Conservation (phyloP, 148 eudicot species). For the Rhododendron vialii region DNA sequence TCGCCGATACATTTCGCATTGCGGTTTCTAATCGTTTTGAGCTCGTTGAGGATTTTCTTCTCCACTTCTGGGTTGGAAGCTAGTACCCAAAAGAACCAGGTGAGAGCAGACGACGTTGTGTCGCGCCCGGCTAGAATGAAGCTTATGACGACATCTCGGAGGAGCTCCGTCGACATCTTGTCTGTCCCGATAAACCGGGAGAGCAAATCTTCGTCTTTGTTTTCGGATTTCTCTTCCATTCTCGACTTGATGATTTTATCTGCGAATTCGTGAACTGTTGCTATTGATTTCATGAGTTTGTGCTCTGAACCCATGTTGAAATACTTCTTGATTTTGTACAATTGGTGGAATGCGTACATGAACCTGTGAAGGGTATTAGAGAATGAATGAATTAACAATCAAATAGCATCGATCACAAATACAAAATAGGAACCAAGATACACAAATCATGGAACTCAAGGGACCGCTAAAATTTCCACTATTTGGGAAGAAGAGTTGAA, state of each 20-base stretch:
- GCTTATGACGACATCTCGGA: constrained; percentile 61
- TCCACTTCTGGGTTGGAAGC: constrained; percentile 25
- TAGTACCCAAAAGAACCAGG: constrained; percentile 70
- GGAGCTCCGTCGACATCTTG: constrained; percentile 25
- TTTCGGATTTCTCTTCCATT: constrained; percentile 31
- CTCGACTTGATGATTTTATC: constrained; percentile 48
- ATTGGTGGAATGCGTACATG: background rate
- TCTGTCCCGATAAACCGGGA: constrained; percentile 46
- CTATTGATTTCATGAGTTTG: constrained; percentile 38
- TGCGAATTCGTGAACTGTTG: constrained; percentile 51
- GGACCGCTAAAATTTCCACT: background rate
- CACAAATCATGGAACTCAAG: background rate
- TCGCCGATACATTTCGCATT: constrained; percentile 18
- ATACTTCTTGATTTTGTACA: constrained; percentile 36
- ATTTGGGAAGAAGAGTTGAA: background rate
- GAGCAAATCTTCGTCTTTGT: constrained; percentile 39
- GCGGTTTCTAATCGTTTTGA: constrained; percentile 18
- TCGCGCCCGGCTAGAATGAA: constrained; percentile 66
- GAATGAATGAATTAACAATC: background rate
- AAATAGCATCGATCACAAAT: background rate
- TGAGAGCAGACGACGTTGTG: constrained; percentile 51
- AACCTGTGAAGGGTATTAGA: background rate
- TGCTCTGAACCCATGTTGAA: constrained; percentile 54
- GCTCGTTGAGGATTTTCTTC: constrained; percentile 37
- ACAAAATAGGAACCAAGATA: background rate